These are phyloP conservation scores for Citrus hindsii DNA, from an alignment of 345 rosid genomes.

Conservation along the genomic window DNA sequence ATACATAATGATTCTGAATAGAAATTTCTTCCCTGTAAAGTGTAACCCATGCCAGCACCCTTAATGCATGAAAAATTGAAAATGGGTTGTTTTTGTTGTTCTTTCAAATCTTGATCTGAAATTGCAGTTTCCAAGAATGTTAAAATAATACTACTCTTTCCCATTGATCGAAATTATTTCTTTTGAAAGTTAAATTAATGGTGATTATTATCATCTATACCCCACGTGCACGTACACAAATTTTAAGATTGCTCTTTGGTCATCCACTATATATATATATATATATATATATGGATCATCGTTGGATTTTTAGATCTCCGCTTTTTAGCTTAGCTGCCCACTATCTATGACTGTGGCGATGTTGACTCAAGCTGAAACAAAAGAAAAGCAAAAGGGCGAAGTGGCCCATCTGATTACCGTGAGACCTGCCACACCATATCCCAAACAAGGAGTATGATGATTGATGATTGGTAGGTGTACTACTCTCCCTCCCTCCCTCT, in stretches of 20 bases:
- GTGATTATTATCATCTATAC: background rate
- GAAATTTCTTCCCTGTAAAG: background rate
- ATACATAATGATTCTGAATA: background rate
- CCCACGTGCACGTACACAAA: slow-evolving; percentile 19
- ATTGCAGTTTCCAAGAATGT: slow-evolving; percentile 12
- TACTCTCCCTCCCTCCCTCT: background rate
- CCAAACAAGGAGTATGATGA: slow-evolving; percentile 2
- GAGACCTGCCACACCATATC: slow-evolving; percentile 27
- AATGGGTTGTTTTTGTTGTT: background rate
- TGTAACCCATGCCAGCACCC: background rate
- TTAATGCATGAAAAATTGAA: background rate
- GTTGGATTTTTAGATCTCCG: background rate
- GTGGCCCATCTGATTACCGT: slow-evolving; percentile 20
- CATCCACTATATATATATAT: too few relatives aligned
- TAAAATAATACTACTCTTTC: background rate
- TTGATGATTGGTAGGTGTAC: background rate
- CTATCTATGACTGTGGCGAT: slow-evolving; percentile 5
- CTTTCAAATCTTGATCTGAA: background rate
- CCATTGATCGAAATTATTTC: background rate
- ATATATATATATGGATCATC: background rate
- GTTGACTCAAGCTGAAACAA: slow-evolving; percentile 11
- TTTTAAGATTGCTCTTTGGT: background rate
- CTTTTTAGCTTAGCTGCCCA: background rate
- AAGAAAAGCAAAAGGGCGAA: slow-evolving; percentile 7
- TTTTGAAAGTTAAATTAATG: background rate